Conservation (phyloP, 805 yeast species). For the Cyberlindnera maclurae region DNA sequence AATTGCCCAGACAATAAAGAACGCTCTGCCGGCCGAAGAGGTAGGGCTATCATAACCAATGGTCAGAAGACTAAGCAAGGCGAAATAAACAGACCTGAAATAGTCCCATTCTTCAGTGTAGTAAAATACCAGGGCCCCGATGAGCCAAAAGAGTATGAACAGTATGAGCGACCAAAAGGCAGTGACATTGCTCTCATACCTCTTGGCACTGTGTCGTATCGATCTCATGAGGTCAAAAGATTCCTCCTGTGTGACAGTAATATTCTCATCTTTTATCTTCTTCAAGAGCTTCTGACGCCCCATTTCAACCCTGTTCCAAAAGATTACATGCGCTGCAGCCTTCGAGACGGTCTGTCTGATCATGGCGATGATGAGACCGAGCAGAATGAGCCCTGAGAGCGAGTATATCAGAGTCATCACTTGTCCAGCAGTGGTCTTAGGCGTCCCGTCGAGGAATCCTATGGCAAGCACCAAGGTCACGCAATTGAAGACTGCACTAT, state of each 20-base stretch:
- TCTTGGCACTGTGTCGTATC: constrained; percentile 36
- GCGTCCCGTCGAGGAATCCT: constrained; percentile 73
- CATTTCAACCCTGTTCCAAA: constrained; percentile 58
- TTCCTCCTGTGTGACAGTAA: constrained; percentile 33
- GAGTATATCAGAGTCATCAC: constrained; percentile 59
- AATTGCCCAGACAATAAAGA: constrained; percentile 76
- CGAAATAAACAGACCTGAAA: constrained; percentile 66
- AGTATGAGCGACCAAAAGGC: constrained; percentile 34
- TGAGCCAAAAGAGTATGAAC: constrained; percentile 56
- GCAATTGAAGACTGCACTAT: constrained; percentile 66
- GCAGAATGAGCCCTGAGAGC: constrained; percentile 58
- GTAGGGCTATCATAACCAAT: constrained; percentile 72
- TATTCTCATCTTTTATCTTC: constrained; percentile 11
- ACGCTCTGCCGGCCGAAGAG: constrained; percentile 57
- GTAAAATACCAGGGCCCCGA: constrained; percentile 64
- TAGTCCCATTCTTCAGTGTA: constrained; percentile 65
- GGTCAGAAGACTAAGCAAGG: constrained; percentile 67
- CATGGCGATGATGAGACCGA: constrained; percentile 70
- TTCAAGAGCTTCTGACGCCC: constrained; percentile 32
- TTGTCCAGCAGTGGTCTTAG: constrained; percentile 44
- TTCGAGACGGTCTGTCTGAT: constrained; percentile 57
- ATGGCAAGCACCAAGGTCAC: constrained; percentile 69
- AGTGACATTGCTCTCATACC: constrained; percentile 28
- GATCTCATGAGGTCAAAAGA: constrained; percentile 51
- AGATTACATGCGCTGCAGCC: constrained; percentile 55